A percentile compares a stretch with the other conserved stretches of the same genome.
Conservation (phyloP, 768 basidiomycete species). For the Boletus subparvulus region DNA sequence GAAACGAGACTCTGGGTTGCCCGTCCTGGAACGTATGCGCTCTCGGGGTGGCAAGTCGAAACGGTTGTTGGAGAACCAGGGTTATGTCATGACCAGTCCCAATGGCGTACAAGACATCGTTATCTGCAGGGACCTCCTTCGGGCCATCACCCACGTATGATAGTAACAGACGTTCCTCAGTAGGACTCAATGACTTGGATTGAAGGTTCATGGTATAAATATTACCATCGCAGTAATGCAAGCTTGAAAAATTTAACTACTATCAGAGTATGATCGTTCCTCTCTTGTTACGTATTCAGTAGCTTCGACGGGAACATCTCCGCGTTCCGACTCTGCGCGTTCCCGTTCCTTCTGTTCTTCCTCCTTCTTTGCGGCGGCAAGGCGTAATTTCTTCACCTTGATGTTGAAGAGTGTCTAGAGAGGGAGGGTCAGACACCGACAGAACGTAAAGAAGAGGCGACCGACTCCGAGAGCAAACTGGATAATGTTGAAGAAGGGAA, state of each 20-base stretch:
- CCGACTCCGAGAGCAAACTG: conserved; percentile 76
- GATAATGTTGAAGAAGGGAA: conserved; percentile 80
- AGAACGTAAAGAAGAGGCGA: conserved; percentile 2
- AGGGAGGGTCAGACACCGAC: not conserved
- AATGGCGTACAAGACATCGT: conserved; percentile 38
- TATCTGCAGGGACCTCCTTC: conserved; percentile 40
- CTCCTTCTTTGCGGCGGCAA: conserved; percentile 56
- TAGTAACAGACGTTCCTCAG: conserved; percentile 26
- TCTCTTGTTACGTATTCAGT: too few species aligned
- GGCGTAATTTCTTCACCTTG: conserved; percentile 60
- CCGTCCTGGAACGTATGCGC: conserved; percentile 61
- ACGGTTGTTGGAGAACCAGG: conserved; percentile 54
- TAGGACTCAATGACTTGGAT: conserved; percentile 5
- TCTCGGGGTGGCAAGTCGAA: conserved; percentile 70
- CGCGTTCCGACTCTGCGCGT: conserved; percentile 10
- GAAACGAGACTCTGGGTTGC: conserved; percentile 57
- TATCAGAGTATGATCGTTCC: conserved; percentile 14
- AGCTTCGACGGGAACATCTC: too few species aligned
- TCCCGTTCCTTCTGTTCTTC: conserved; percentile 36
- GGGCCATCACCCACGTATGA: conserved; percentile 33
- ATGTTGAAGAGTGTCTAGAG: conserved; percentile 71
- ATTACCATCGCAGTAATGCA: conserved; percentile 4
- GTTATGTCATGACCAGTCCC: conserved; percentile 6
- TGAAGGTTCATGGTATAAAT: conserved; percentile 14
- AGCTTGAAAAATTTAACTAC: not conserved